Conservation (phyloP, 139 green algal species). For the Ettlia oleoabundans region DNA sequence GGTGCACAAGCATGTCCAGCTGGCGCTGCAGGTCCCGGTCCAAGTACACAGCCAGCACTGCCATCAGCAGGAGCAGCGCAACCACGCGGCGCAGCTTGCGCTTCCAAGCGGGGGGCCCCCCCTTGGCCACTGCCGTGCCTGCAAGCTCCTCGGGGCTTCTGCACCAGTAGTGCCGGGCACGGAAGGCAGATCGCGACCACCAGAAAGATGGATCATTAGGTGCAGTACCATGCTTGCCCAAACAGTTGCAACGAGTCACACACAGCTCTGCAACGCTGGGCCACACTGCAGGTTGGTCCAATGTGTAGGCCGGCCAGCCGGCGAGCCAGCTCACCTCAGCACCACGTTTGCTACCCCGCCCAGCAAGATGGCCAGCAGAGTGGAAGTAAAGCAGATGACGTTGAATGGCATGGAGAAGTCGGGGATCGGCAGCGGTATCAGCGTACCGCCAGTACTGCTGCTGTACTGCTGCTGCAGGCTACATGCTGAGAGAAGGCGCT, state of each 20-base stretch:
- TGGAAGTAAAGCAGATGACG: slow-evolving; percentile 89
- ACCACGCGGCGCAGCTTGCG: slow-evolving; percentile 15
- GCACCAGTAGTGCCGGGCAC: background rate
- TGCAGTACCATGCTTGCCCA: too few species aligned
- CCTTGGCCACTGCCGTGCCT: background rate
- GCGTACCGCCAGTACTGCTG: background rate
- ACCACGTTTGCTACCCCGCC: slow-evolving; percentile 67
- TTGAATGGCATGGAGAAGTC: slow-evolving; percentile 98
- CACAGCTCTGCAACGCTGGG: too few species aligned
- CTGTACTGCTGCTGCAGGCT: slow-evolving; percentile 6
- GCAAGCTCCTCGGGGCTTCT: background rate
- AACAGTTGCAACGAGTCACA: too few species aligned
- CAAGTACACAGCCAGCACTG: slow-evolving; percentile 43
- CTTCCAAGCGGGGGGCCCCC: background rate
- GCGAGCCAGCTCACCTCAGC: slow-evolving; percentile 7
- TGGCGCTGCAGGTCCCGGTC: slow-evolving; percentile 48
- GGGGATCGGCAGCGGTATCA: slow-evolving; percentile 82
- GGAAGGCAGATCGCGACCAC: background rate
- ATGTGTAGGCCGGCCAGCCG: background rate
- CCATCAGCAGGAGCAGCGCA: slow-evolving; percentile 43
- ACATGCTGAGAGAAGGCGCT: background rate
- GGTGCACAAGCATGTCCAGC: slow-evolving; percentile 19
- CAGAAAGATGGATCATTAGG: too few species aligned
- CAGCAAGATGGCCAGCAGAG: slow-evolving; percentile 83
- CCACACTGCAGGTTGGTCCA: too few species aligned